phyloP scores from a whole-genome alignment of 1,284 basidiomycete species.

The Vanrija sp. region DNA sequence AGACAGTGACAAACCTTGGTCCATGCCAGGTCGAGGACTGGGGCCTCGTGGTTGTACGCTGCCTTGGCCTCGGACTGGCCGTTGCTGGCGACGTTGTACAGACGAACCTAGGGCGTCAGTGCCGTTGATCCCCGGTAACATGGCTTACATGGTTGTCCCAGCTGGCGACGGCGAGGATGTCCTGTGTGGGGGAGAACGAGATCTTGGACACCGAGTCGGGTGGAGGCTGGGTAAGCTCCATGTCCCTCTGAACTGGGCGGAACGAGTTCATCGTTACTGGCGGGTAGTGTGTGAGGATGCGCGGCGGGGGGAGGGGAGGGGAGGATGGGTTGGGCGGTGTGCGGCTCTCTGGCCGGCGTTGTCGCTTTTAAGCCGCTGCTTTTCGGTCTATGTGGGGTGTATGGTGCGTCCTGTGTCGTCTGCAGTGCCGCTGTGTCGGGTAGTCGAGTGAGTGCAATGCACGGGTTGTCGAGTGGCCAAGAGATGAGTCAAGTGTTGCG shows the following conservation, averaged over 20 bases:
- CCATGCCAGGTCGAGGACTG: constrained; percentile 79
- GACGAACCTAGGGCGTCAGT: constrained; percentile 49
- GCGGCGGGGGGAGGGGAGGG: background rate
- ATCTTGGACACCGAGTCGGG: constrained; percentile 69
- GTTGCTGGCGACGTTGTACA: constrained; percentile 56
- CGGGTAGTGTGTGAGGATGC: constrained; percentile 2
- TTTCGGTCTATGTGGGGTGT: no score
- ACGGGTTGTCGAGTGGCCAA: background rate
- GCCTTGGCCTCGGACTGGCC: constrained; percentile 68
- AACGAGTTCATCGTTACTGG: constrained; percentile 21
- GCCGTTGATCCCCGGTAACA: background rate
- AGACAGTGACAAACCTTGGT: constrained; percentile 54
- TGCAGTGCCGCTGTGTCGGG: no score
- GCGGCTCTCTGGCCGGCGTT: background rate
- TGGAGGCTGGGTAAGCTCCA: constrained; percentile 69
- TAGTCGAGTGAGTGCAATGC: background rate
- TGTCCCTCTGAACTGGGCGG: constrained; percentile 54
- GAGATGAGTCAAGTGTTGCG: background rate
- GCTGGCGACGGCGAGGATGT: constrained; percentile 69
- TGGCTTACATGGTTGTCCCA: constrained; percentile 70
- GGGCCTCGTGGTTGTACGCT: constrained; percentile 75
- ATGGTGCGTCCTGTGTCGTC: no score
- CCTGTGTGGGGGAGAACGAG: constrained; percentile 61
- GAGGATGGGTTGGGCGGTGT: background rate
- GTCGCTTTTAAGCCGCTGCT: background rate